Evolutionary conservation across 2,329 filamentous ascomycete genomes (phyloP), one percentile per base, ranked within the genome.

Genomic region (Diaporthe citriasiana): DNA sequence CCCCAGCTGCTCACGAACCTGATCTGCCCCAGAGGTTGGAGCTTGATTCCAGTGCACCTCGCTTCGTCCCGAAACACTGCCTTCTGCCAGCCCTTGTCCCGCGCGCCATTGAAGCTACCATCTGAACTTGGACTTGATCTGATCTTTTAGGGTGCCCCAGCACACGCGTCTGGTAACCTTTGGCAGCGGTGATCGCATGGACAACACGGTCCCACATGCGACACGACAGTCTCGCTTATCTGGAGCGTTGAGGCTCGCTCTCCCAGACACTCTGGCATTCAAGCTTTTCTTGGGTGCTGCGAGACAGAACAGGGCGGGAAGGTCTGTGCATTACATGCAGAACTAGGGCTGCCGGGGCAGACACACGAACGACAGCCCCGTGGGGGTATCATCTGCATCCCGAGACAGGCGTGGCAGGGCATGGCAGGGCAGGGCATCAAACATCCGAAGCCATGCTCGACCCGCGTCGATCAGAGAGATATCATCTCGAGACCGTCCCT

Each of bases 161-260:
- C 38, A 33, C 19, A 35, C 51, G 30, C 45, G 42, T 47, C 51
- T 53, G 50, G 38, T 42, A 47, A 25, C 35, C 38, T 70, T 30
- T 56, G 50, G 38, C 50, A 38, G 35, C 9, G 40, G 35, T n/a
- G 60, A 56, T 45, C 45, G 71, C 71, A 72, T 72, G 35, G 71
- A 72, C 71, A 56, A 72, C 71, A 72, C 59, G 40, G 59, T 55
- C 60, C 22, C 71, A 72, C 35, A 65, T 72, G 59, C 71, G 71
- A 69, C 71, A 72, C 65, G 25, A 50, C 47, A 13, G 51, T 69
- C 71, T 68, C 53, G 59, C 35, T 69, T 66, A 66, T 66, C 45
- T 47, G 38, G n/a, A 25, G 19, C 35, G 51, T 47, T 15, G 25
- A 27, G 38, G 70, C 38, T 65, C 63, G 57, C 70, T 72, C 45